Base-by-base conservation (phyloP, 176 grass and related monocot species). In the Cocos nucifera region DNA sequence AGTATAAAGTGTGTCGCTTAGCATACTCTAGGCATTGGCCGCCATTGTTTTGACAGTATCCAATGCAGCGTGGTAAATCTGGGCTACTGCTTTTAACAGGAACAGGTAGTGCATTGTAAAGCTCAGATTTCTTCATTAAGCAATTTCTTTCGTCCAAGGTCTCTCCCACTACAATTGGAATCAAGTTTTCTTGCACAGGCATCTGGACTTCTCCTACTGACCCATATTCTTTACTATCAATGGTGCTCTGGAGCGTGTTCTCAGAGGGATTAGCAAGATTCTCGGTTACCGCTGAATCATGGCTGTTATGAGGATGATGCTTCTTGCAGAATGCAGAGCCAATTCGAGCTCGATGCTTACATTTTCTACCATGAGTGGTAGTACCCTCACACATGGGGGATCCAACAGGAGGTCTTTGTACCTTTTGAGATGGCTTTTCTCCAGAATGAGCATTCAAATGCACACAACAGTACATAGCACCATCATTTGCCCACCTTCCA, bases 401-500 rank as follows among this genome's bases (percentile, higher is more conserved):
- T 68, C 92, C 93, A 53, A 70, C 28, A 63, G 66, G 63, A 78
- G 72, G 52, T 65, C 67, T 17, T 65, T 71, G 79, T 49, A 73
- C 87, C 64, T 85, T 80, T 25, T 65, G 78, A 55, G 63, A 79
- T 58, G 57, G 75, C 60, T 77, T 70, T 39, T 77, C 84, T 63
- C 66, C 50, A 62, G 73, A 80, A 67, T 87, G 78, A 69, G 88
- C 74, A 80, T 71, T 92, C 69, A 92, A 80, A 78, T 98, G 93
- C 49, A 89, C 93, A 54, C 93, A 98, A 65, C 93, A 98, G 60
- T 80, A 98, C 53, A 88, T 76, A 70, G 88, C 84, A 64, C 87
- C 76, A 83, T 98, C 93, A 74, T 85, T 98, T 50, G 93, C 93
- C 93, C 93, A 98, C 75, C 93, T 83, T 80, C 85, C 93, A 64